Base-by-base conservation (phyloP, 441 rosid genomes). In the Aleurites moluccanus region DNA sequence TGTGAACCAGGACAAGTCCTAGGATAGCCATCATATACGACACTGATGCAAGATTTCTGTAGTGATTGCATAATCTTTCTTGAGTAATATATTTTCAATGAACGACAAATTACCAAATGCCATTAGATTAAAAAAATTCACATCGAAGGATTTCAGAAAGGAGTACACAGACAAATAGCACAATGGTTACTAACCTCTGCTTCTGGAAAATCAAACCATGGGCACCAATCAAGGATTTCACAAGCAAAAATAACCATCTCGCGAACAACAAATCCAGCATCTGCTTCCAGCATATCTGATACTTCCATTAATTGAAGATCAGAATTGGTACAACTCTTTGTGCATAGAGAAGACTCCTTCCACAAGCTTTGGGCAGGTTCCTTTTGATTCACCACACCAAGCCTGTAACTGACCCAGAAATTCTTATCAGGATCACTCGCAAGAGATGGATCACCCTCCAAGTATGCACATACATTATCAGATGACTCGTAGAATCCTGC, bases 161-260 rank as follows among this genome's bases (percentile, higher is more conserved):
- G 16, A 21, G 67, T 23, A 59, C 59, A 44, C 62, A 76, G 60
- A 79, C 40, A 40, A 72, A 57, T 11, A 35, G 33, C 45, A 23
- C 25, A 49, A 75, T 66, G 52, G 50, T 59, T n/a, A 86, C 91
- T 83, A 78, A 90, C 96, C 93, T 93, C 93, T 45, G 87, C 83
- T 65, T 90, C 93, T 68, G 95, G 85, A 84, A 91, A 93, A 78
- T 93, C 95, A 76, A 89, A 92, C 96, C 98, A 89, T 49, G 98
- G 98, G 73, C 93, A 90, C 85, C 91, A 93, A 79, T 93, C 95
- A 80, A 92, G 77, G 78, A 92, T 88, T 78, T 92, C 98, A 84
- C 98, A 92, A 80, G 88, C 92, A 84, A 92, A 92, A 75, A 86
- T 84, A 83, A 90, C 91, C 10, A 89, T 85, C 72, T 92, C 96